Base-by-base conservation (phyloP, 306 rosid genomes). In the Trifolium repens region DNA sequence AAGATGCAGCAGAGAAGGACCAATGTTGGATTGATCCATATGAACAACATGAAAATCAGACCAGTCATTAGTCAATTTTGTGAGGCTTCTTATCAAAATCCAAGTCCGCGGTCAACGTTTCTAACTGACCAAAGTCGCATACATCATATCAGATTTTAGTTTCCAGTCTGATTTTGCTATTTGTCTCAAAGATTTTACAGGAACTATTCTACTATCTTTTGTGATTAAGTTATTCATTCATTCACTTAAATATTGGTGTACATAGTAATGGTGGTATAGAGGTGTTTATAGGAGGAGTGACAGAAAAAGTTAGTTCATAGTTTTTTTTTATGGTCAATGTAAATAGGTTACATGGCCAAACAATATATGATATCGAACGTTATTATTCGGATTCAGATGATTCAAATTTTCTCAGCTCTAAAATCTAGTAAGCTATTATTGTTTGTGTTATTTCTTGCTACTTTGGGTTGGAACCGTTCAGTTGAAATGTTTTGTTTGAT, bases 1-100 rank as follows among this genome's bases (percentile, higher is more conserved):
- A 75, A 42, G 84, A 85, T 49, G 85, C 88, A 5, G 89, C 80
- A 61, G 80, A 84, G 77, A 70, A 71, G 35, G 90, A 84, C 66
- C 70, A 81, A 47, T 81, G 85, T 54, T 81, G 85, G 88, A 73
- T 83, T 67, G 93, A 91, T 85, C 97, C 90, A 0, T 91, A 88
- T 78, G 50, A 8, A 71, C 74, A 69, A 39, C 30, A 44, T 19
- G 42, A 62, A 15, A 87, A 82, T 78, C 79, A 69, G 71, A 80
- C 71, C 0, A 64, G 32, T 62, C 57, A 14, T 42, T 84, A 79
- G 77, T 73, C 57, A 3, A 17, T 35, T 69, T 40, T n/a, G 43
- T 80, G 9, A 55, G 32, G 34, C 22, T 55, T 19, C 8, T 9
- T 55, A 55, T 55, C 34, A 9, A 55, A 22, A 55, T 55, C 62